These are phyloP conservation scores for Trichosanthes cucumerina DNA, from an alignment of 306 rosid genomes.

Conservation along the genomic window DNA sequence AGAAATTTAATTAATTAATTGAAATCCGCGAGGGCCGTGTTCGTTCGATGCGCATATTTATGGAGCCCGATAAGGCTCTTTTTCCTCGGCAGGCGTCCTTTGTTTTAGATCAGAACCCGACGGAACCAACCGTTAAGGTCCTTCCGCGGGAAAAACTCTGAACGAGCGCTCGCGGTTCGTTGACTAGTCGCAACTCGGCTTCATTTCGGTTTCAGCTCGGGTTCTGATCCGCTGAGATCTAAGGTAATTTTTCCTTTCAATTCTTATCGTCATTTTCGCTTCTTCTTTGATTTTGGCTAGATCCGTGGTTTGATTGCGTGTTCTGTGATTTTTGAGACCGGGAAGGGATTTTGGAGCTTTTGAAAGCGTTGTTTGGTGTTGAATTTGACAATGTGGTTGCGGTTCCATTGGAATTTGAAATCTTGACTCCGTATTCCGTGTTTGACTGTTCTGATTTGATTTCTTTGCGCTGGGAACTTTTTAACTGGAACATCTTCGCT, in stretches of 20 bases:
- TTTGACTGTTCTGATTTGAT: neutral
- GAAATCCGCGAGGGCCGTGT: neutral
- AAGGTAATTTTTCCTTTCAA: neutral
- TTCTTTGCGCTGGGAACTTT: neutral
- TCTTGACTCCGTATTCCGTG: neutral
- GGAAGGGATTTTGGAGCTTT: neutral
- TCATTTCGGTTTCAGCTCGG: neutral
- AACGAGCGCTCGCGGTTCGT: neutral
- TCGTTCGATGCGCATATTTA: conserved; percentile 1
- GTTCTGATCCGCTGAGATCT: neutral
- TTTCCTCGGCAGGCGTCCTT: neutral
- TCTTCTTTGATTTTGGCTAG: neutral
- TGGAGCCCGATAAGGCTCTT: neutral
- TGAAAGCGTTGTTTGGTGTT: neutral
- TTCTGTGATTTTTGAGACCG: neutral
- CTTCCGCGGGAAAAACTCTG: neutral
- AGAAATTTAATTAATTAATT: neutral
- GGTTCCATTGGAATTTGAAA: neutral
- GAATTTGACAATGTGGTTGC: neutral
- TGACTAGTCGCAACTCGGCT: neutral
- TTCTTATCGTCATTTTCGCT: neutral
- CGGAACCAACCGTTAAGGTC: neutral
- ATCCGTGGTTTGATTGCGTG: neutral
- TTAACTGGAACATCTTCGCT: neutral
- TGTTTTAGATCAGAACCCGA: conserved; percentile 3